phyloP scores from a whole-genome alignment of 768 basidiomycete genomes.

The Boletus speciosus region DNA sequence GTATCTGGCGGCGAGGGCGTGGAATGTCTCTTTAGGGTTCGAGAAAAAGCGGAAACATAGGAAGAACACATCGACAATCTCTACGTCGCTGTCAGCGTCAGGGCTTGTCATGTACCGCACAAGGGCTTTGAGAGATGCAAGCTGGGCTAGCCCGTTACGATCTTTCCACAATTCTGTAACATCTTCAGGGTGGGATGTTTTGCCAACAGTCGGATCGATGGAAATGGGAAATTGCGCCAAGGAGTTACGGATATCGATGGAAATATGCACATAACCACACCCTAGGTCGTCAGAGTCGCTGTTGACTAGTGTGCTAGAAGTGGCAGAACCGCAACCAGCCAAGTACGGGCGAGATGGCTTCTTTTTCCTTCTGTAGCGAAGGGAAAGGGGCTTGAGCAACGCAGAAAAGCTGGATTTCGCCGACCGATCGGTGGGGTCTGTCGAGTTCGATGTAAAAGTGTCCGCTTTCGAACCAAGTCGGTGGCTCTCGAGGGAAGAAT shows the following conservation, averaged over 20 bases:
- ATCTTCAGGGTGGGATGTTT: constrained; percentile 32
- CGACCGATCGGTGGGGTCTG: neutral
- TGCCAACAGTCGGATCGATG: constrained; percentile 24
- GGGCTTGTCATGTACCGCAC: constrained; percentile 46
- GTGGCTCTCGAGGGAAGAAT: constrained; percentile 4
- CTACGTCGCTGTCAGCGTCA: constrained; percentile 36
- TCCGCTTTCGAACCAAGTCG: neutral
- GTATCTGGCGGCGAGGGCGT: constrained; percentile 48
- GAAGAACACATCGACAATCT: constrained; percentile 57
- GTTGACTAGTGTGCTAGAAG: constrained; percentile 23
- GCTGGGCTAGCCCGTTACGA: constrained; percentile 26
- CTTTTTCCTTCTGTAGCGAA: constrained; percentile 8
- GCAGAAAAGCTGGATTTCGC: constrained; percentile 13
- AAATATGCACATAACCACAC: constrained; percentile 23
- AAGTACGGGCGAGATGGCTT: constrained; percentile 3
- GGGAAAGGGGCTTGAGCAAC: constrained; percentile 18
- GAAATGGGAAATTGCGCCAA: constrained; percentile 28
- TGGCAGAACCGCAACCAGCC: constrained; percentile 2
- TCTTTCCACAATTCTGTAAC: constrained; percentile 28
- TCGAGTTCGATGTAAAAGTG: neutral
- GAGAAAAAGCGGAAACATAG: constrained; percentile 71
- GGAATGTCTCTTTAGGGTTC: constrained; percentile 44
- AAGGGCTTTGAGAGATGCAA: constrained; percentile 40
- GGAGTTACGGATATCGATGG: constrained; percentile 25
- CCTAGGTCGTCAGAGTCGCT: constrained; percentile 12